These are phyloP conservation scores for Ustilago cynodontis DNA, from an alignment of 1,284 basidiomycete genomes.

Conservation along the genomic window DNA sequence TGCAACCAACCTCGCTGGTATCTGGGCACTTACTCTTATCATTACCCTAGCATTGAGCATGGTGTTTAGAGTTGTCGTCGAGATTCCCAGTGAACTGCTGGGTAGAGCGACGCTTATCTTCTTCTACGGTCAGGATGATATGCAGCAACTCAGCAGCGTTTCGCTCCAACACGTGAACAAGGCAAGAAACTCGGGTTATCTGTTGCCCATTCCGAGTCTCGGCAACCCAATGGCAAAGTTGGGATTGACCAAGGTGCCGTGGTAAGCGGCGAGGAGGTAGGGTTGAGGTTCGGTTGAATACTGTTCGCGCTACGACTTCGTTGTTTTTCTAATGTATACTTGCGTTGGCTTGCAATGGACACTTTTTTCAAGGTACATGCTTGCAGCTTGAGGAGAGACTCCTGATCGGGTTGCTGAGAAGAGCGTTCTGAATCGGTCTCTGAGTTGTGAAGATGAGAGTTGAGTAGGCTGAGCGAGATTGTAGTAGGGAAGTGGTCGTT, in stretches of 20 bases:
- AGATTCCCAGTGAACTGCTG: constrained; percentile 46
- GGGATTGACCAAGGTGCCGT: constrained; percentile 41
- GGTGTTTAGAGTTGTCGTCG: constrained; percentile 31
- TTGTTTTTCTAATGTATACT: not conserved
- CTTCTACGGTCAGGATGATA: constrained; percentile 48
- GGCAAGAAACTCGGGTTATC: constrained; percentile 33
- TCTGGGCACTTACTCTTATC: constrained; percentile 44
- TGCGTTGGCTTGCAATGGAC: constrained; percentile 5
- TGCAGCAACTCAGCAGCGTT: constrained; percentile 31
- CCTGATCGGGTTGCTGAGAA: too few relatives aligned
- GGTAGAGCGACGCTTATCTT: constrained; percentile 46
- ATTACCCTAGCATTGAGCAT: constrained; percentile 36
- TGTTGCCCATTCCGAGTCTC: constrained; percentile 39
- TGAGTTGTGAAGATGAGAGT: too few relatives aligned
- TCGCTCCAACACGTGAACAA: constrained; percentile 33
- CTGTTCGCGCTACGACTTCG: too few relatives aligned
- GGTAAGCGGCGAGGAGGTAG: constrained; percentile 11
- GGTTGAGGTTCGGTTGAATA: too few relatives aligned
- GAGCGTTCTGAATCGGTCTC: too few relatives aligned
- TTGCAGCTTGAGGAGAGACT: not conserved
- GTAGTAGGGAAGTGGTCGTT: too few relatives aligned
- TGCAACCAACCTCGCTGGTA: constrained; percentile 37
- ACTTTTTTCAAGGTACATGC: not conserved
- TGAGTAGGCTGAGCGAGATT: too few relatives aligned
- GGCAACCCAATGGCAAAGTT: constrained; percentile 54